A percentile compares a stretch with the other conserved stretches of the same genome.
Conservation (phyloP, 768 basidiomycete species). For the Boletus huronensis region DNA sequence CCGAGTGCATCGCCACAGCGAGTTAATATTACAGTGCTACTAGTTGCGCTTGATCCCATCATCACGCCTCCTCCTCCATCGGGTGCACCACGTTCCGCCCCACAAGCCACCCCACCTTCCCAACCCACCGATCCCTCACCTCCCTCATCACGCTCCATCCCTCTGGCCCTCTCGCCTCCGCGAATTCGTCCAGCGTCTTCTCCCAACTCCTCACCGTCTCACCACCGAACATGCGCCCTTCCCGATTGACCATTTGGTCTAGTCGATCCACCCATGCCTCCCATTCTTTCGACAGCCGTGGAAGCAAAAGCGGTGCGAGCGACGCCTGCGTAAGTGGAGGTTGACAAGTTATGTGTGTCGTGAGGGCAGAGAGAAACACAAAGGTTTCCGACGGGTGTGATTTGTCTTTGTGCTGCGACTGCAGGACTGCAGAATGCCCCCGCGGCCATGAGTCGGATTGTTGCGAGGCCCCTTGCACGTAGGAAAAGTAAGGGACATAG, state of each 20-base stretch:
- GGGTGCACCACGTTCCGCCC: conserved; percentile 37
- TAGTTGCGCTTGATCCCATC: not conserved
- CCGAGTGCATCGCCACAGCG: conserved; percentile 9
- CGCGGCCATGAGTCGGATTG: conserved; percentile 30
- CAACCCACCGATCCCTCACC: conserved; percentile 64
- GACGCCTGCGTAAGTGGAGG: conserved; percentile 62
- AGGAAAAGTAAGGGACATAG: conserved; percentile 84
- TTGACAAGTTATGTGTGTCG: conserved; percentile 63
- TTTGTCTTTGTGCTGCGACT: conserved; percentile 58
- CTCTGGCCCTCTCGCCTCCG: conserved; percentile 45
- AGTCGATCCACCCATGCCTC: conserved; percentile 69
- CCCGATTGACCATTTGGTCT: conserved; percentile 64
- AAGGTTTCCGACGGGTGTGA: conserved; percentile 75
- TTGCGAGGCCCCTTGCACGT: conserved; percentile 30
- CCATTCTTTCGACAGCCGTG: conserved; percentile 73
- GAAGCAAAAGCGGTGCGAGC: conserved; percentile 54
- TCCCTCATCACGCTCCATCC: conserved; percentile 42
- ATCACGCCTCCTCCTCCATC: conserved; percentile 28
- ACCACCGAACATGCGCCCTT: conserved; percentile 76
- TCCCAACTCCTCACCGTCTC: conserved; percentile 72
- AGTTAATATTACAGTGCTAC: not conserved
- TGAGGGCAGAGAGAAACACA: conserved; percentile 64
- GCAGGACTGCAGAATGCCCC: conserved; percentile 42
- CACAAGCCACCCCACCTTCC: conserved; percentile 76
- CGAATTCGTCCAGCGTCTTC: conserved; percentile 62